Conservation (phyloP, 2,329 filamentous ascomycete species). For the Sordariomycetes sp. region DNA sequence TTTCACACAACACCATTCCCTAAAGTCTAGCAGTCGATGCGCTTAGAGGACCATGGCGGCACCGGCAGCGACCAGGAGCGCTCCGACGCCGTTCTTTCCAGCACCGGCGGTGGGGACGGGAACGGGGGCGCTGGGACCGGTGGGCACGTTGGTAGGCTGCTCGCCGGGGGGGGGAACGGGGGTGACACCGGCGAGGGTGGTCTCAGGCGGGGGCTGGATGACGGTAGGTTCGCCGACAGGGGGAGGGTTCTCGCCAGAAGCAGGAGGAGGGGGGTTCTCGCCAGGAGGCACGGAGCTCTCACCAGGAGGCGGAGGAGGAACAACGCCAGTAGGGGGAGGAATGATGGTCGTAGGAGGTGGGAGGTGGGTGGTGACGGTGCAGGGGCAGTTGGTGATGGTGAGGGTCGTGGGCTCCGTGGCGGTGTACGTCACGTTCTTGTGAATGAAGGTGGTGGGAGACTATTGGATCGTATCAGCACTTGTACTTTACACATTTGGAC, state of each 20-base stretch:
- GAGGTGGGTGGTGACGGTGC: conserved; percentile 24
- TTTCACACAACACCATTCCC: no score
- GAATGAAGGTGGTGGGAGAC: conserved; percentile 26
- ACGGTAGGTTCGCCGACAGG: conserved; percentile 1
- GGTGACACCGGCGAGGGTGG: background rate
- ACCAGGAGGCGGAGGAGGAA: background rate
- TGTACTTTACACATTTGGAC: background rate
- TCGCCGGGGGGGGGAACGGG: conserved; percentile 5
- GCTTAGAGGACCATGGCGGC: background rate
- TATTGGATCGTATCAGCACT: conserved; percentile 13
- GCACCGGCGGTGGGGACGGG: conserved; percentile 20
- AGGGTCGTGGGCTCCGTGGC: conserved; percentile 29
- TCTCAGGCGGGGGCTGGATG: background rate
- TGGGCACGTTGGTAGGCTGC: conserved; percentile 3
- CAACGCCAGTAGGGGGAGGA: background rate
- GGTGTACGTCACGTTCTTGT: conserved; percentile 33
- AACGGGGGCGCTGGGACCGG: conserved; percentile 3
- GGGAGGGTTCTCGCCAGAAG: background rate
- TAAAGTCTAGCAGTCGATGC: no score
- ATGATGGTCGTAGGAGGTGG: conserved; percentile 2
- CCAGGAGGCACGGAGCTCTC: no score
- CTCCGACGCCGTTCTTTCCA: conserved; percentile 22
- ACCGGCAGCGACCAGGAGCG: conserved; percentile 12
- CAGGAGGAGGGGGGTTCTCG: conserved; percentile 1
- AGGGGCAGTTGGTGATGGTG: conserved; percentile 39